Evolutionary conservation across 148 eudicot species (phyloP).

Genomic region (Euryodendron excelsum): DNA sequence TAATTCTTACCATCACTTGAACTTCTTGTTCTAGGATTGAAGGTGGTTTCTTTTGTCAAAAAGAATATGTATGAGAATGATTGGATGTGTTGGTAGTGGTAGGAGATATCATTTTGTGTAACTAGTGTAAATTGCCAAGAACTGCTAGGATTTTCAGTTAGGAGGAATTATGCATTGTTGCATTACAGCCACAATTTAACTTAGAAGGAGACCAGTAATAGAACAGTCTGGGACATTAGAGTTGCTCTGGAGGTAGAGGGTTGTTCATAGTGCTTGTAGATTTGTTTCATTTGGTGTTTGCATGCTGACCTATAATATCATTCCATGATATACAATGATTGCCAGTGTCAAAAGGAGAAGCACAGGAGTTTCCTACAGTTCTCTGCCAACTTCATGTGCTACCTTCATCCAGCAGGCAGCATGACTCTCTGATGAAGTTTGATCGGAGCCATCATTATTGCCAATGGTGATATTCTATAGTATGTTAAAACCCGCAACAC

Average conservation of each 20-base stretch:
- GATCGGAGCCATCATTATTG: too few species aligned
- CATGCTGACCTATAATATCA: background rate
- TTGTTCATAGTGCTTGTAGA: background rate
- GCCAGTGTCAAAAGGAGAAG: background rate
- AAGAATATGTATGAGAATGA: background rate
- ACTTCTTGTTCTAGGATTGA: background rate
- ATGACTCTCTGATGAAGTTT: too few species aligned
- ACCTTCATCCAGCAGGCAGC: background rate
- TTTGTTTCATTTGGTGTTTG: background rate
- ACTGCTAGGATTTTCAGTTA: background rate
- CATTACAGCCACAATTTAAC: background rate
- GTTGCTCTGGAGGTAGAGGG: background rate
- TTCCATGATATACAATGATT: background rate
- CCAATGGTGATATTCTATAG: too few species aligned
- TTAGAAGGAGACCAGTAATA: background rate
- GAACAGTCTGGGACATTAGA: background rate
- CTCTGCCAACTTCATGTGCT: background rate
- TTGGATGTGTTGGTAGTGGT: background rate
- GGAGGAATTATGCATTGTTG: too few species aligned
- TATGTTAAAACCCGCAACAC: too few species aligned
- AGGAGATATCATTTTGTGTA: background rate
- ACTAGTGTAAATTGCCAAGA: slow-evolving; percentile 8
- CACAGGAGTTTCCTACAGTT: background rate
- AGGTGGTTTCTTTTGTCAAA: background rate
- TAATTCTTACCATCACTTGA: background rate